phyloP scores from a whole-genome alignment of 1,139 yeast species.

The Yamadazyma diospyri region DNA sequence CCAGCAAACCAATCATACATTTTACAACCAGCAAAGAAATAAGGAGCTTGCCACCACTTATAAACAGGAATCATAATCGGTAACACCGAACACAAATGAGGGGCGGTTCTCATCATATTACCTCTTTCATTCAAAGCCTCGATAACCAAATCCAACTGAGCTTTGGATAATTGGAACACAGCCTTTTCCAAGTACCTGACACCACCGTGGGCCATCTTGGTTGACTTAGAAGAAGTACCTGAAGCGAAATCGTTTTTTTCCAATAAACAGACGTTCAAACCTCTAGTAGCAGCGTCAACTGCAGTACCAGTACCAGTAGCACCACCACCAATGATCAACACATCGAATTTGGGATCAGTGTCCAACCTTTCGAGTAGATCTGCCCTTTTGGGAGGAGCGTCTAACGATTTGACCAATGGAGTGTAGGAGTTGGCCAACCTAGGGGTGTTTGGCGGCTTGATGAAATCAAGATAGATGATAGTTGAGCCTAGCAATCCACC shows the following conservation, averaged over 20 bases:
- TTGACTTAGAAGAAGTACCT: slow-evolving; percentile 92
- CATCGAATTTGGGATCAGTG: slow-evolving; percentile 56
- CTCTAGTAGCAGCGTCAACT: slow-evolving; percentile 86
- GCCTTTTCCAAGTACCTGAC: slow-evolving; percentile 95
- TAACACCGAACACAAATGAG: slow-evolving; percentile 80
- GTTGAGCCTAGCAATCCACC: slow-evolving; percentile 36
- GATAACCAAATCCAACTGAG: slow-evolving; percentile 86
- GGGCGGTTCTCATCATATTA: slow-evolving; percentile 86
- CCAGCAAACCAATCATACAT: slow-evolving; percentile 95
- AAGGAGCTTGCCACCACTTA: slow-evolving; percentile 95
- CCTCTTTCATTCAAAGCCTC: slow-evolving; percentile 94
- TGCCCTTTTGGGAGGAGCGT: slow-evolving; percentile 37
- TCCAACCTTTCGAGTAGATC: slow-evolving; percentile 29
- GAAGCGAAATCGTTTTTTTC: slow-evolving; percentile 88
- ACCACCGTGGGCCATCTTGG: slow-evolving; percentile 98
- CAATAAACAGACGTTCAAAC: slow-evolving; percentile 80
- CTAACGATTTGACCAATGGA: slow-evolving; percentile 34
- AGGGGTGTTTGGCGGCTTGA: slow-evolving; percentile 33
- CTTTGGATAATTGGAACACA: slow-evolving; percentile 83
- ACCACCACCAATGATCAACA: slow-evolving; percentile 90
- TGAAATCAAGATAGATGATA: slow-evolving; percentile 41
- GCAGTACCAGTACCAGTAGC: slow-evolving; percentile 96
- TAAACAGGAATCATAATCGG: slow-evolving; percentile 96
- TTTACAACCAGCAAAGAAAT: slow-evolving; percentile 88
- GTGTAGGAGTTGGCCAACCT: slow-evolving; percentile 28